Evolutionary conservation across 2,329 filamentous ascomycete genomes (phyloP).

Genomic region (Tolypocladium album): DNA sequence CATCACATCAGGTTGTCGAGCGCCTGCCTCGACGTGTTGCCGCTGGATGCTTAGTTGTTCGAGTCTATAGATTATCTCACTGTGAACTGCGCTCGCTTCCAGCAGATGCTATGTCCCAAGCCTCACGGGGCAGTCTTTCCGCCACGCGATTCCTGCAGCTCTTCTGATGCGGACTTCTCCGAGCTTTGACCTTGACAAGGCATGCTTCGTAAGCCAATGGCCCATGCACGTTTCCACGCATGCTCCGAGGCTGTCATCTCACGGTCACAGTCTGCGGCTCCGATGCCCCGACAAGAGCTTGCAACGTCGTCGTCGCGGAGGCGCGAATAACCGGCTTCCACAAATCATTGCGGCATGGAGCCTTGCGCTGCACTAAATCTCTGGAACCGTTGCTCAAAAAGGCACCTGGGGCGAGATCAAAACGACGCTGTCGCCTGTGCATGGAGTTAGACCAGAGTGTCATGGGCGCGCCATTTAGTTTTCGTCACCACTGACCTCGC

Average conservation of each 20-base stretch:
- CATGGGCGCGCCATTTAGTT: background rate
- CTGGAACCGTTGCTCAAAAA: conserved; percentile 16
- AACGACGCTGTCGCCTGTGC: conserved; percentile 59
- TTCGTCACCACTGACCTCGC: conserved; percentile 53
- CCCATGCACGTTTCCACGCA: background rate
- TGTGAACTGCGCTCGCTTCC: background rate
- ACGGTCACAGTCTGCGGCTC: background rate
- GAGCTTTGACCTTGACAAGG: background rate
- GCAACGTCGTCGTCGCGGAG: background rate
- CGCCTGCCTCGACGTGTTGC: background rate
- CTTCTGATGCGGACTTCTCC: background rate
- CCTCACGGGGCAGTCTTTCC: background rate
- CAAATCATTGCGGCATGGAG: background rate
- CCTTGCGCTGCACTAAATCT: background rate
- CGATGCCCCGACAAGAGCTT: background rate
- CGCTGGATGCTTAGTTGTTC: background rate
- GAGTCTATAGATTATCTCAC: no score
- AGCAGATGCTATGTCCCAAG: background rate
- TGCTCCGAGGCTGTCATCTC: background rate
- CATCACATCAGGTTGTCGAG: background rate
- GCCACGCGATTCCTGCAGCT: background rate
- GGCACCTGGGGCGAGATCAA: conserved; percentile 55
- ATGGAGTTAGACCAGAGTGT: conserved; percentile 10
- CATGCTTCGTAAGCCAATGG: background rate
- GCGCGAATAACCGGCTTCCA: background rate